Percentiles rank a stretch among this genome's conserved stretches.
phyloP scores from a whole-genome alignment of 2,329 filamentous ascomycete genomes.

The Colletotrichum sp. region DNA sequence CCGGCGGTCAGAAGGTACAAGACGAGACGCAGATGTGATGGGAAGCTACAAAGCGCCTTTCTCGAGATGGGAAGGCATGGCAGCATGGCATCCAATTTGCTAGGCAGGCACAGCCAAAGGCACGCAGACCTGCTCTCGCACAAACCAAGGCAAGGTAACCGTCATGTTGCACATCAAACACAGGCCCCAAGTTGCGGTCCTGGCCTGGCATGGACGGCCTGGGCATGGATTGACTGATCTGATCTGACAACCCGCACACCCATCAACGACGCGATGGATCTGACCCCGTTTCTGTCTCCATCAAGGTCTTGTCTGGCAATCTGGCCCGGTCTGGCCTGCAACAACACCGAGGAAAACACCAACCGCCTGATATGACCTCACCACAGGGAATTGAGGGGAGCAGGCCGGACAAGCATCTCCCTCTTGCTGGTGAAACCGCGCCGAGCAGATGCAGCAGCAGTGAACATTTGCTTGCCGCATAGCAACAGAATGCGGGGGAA shows the following conservation, averaged over 20 bases:
- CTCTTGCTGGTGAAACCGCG: neutral
- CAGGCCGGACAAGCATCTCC: neutral
- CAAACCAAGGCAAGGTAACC: neutral
- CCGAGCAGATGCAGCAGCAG: neutral
- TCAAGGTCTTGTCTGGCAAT: neutral
- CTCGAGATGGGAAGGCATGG: neutral
- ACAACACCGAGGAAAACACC: neutral
- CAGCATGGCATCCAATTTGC: neutral
- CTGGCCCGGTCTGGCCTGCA: neutral
- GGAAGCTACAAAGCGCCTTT: neutral
- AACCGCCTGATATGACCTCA: slow-evolving; percentile 21
- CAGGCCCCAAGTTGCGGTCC: neutral
- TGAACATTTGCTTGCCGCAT: neutral
- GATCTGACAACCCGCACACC: slow-evolving; percentile 21
- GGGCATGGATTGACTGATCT: neutral
- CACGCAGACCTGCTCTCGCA: neutral
- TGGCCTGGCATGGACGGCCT: neutral
- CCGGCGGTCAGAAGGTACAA: neutral
- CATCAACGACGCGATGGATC: neutral
- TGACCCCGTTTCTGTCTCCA: slow-evolving; percentile 5
- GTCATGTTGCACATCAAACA: neutral
- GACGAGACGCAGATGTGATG: neutral
- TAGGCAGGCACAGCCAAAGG: neutral
- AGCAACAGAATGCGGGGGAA: slow-evolving; percentile 13
- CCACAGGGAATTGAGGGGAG: neutral